phyloP scores from a whole-genome alignment of 2,329 filamentous ascomycete species.

The Phoma sp. region DNA sequence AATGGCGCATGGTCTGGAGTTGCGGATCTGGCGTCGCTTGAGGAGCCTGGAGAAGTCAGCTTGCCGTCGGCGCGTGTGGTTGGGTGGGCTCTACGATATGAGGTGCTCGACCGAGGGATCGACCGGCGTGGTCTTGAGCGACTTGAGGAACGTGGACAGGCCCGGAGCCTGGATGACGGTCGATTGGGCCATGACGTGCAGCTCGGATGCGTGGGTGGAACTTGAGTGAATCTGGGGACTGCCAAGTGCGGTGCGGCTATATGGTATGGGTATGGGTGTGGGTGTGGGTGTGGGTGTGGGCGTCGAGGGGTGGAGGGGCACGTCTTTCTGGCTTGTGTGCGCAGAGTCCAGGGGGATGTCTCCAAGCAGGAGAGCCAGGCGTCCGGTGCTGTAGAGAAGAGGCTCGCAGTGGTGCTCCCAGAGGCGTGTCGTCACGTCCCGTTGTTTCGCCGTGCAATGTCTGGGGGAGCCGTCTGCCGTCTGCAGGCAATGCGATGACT shows the following conservation, averaged over 20 bases:
- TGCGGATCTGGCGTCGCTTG: constrained; percentile 87
- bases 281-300: neutral
- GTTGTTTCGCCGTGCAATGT: neutral
- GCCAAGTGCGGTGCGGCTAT: constrained; percentile 1
- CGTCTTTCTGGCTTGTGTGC: neutral
- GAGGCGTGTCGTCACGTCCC: neutral
- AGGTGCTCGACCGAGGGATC: constrained; percentile 85
- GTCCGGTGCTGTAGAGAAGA: neutral
- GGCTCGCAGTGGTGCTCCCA: neutral
- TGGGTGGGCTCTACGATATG: constrained; percentile 68
- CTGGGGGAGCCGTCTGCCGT: no score
- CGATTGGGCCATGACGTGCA: constrained; percentile 33
- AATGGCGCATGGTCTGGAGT: constrained; percentile 86
- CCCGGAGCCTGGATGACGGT: constrained; percentile 65
- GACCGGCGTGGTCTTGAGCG: constrained; percentile 73
- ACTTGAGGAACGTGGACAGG: constrained; percentile 76
- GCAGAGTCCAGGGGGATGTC: no score
- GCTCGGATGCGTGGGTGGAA: neutral
- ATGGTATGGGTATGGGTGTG: constrained; percentile 8
- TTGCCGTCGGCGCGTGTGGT: neutral
- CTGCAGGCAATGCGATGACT: neutral
- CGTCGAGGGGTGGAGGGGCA: constrained; percentile 29
- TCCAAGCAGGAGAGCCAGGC: neutral
- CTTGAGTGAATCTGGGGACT: neutral
- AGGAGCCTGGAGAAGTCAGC: constrained; percentile 67